Evolutionary conservation across 306 rosid species (phyloP).

Genomic region (Fragaria iinumae): DNA sequence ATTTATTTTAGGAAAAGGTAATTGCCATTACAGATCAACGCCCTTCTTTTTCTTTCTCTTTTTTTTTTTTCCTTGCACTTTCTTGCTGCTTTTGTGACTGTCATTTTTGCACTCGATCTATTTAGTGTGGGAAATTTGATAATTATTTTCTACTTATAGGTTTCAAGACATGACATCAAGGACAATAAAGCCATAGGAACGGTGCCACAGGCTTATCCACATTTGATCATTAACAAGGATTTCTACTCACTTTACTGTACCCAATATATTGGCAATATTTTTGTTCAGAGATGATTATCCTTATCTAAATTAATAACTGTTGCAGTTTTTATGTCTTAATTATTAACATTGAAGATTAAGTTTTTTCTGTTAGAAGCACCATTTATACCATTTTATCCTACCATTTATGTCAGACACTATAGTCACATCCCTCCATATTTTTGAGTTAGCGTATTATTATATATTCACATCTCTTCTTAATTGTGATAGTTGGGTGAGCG

Average conservation of each 20-base stretch:
- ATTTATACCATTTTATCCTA: neutral
- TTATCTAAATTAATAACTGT: neutral
- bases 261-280: neutral
- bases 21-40: no score
- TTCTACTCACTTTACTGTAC: neutral
- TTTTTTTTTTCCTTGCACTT: neutral
- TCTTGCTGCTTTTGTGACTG: neutral
- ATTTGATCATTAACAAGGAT: conserved; percentile 51
- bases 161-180: conserved; percentile 89
- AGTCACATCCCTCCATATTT: neutral
- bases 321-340: neutral
- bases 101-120: conserved; percentile 10
- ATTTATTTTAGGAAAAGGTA: neutral
- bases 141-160: conserved; percentile 45
- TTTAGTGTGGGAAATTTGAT: conserved; percentile 18
- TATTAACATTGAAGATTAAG: neutral
- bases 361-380: conserved; percentile 2
- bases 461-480: conserved; percentile 23
- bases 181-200: conserved; percentile 78
- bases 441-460: neutral
- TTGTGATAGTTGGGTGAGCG: conserved; percentile 74
- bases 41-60: no score
- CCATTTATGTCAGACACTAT: no score
- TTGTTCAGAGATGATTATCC: neutral
- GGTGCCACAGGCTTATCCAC: conserved; percentile 91